Evolutionary conservation across 164 flowering plant species (phyloP), one percentile per base, ranked within the genome.

Genomic region (Vitis labrusca): DNA sequence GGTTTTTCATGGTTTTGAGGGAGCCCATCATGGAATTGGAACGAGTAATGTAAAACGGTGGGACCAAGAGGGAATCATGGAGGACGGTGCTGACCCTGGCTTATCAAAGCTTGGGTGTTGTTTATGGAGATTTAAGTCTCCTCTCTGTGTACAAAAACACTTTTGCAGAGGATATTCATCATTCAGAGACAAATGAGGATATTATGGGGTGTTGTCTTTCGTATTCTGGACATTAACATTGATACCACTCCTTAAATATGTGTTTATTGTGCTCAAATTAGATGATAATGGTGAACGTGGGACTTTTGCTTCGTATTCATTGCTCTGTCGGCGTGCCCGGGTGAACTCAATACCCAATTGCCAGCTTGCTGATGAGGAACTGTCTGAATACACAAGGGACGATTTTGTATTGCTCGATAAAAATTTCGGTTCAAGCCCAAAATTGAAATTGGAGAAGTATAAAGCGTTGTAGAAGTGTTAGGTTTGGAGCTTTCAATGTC

Each of bases 281-380:
- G 89, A 86, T 74, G 92, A 88, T 50, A 85, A 85, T 81, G 92
- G 92, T 23, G 92, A 88, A 84, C 89, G 92, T n/a, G 92, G 92
- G 11, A 89, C 91, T 56, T 89, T 89, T 77, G 94, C 91, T 61
- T 62, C 87, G 74, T 89, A 89, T 64, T 83, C 94, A 5, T 63
- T 89, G 67, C 79, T 89, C 0, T 89, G 90, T 73, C 83, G 94
- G 9, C 90, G 87, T 65, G 91, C 87, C 61, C 77, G 89, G 1
- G 77, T 89, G 10, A 85, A 81, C 75, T 75, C 83, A 10, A 67
- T 89, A 74, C 94, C 94, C 30, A 88, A 86, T 73, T 80, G 83
- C 63, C 94, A 89, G 77, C 76, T 85, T 1, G 94, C 90, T 2
- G 94, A 89, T 72, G 88, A 87, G 82, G 90, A 89, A 23, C 64